Percentiles rank a stretch among this genome's conserved stretches.
Conservation (phyloP, 176 grass and related monocot species). For the Carex kokanica region DNA sequence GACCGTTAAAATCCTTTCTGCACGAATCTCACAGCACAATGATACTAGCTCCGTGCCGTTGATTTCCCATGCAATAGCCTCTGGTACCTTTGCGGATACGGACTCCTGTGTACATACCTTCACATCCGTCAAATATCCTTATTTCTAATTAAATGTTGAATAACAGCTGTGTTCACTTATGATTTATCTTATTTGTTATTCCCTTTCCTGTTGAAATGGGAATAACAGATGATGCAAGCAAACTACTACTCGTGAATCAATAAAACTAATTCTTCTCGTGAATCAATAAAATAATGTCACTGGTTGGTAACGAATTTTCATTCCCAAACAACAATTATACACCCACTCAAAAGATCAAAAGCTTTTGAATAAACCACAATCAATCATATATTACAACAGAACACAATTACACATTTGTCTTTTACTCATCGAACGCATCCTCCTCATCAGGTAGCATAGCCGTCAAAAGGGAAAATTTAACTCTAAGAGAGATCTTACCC, state of each 20-base stretch:
- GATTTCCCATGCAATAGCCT: no score
- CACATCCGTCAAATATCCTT: no score
- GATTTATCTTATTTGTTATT: not conserved
- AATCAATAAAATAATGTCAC: slow-evolving; percentile 20
- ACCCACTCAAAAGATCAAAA: slow-evolving; percentile 14
- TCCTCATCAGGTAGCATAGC: slow-evolving; percentile 65
- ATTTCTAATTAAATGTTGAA: no score
- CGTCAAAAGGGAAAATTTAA: slow-evolving; percentile 73
- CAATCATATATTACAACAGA: slow-evolving; percentile 23
- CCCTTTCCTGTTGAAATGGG: not conserved
- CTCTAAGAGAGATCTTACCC: slow-evolving; percentile 76
- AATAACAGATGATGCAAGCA: not conserved
- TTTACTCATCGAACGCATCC: slow-evolving; percentile 36
- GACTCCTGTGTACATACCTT: no score
- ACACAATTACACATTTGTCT: slow-evolving; percentile 26
- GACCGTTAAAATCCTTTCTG: no score
- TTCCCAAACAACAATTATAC: slow-evolving; percentile 16
- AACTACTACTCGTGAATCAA: not conserved
- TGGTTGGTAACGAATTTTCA: slow-evolving; percentile 13
- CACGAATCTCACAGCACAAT: no score
- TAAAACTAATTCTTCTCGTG: not conserved
- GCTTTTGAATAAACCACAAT: slow-evolving; percentile 12
- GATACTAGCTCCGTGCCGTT: no score
- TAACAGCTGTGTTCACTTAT: no score
- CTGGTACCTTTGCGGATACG: no score